Evolutionary conservation across 352 stramenopile species (phyloP).

Genomic region (Globisporangium nunn): DNA sequence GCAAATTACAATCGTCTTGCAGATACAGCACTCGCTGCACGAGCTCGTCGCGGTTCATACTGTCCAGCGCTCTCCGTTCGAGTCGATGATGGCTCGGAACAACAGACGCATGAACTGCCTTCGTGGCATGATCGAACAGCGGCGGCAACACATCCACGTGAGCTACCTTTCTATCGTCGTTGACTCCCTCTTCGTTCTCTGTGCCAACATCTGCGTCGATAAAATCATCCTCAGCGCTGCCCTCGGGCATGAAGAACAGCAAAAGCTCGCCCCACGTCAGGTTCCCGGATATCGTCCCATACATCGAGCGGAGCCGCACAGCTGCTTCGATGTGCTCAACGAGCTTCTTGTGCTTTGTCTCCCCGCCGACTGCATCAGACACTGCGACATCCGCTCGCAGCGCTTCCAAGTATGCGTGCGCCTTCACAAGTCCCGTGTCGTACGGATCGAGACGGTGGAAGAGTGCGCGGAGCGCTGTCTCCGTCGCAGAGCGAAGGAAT

Average conservation of each 20-base stretch:
- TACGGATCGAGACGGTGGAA: constrained; percentile 71
- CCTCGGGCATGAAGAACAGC: constrained; percentile 53
- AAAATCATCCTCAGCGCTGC: not conserved
- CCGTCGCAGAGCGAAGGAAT: constrained; percentile 37
- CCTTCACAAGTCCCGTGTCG: constrained; percentile 40
- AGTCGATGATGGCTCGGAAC: not conserved
- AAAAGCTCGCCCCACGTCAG: constrained; percentile 77
- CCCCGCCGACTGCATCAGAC: constrained; percentile 25
- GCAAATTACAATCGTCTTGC: constrained; percentile 32
- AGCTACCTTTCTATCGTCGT: not conserved
- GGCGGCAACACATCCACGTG: not conserved
- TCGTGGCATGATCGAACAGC: not conserved
- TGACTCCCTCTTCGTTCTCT: not conserved
- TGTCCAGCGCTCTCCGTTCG: constrained; percentile 16
- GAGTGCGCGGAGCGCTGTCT: constrained; percentile 40
- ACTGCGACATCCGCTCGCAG: constrained; percentile 27
- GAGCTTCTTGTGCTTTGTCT: constrained; percentile 23
- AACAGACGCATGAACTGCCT: not conserved
- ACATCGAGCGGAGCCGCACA: constrained; percentile 20
- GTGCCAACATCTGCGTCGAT: not conserved
- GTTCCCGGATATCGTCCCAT: constrained; percentile 17
- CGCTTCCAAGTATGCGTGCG: constrained; percentile 24
- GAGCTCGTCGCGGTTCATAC: constrained; percentile 38
- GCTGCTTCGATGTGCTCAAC: constrained; percentile 31
- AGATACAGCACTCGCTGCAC: constrained; percentile 29